A percentile compares a stretch with the other conserved stretches of the same genome.
Evolutionary conservation across 805 yeast genomes (phyloP).

Genomic region (Kuraishia hungarica): DNA sequence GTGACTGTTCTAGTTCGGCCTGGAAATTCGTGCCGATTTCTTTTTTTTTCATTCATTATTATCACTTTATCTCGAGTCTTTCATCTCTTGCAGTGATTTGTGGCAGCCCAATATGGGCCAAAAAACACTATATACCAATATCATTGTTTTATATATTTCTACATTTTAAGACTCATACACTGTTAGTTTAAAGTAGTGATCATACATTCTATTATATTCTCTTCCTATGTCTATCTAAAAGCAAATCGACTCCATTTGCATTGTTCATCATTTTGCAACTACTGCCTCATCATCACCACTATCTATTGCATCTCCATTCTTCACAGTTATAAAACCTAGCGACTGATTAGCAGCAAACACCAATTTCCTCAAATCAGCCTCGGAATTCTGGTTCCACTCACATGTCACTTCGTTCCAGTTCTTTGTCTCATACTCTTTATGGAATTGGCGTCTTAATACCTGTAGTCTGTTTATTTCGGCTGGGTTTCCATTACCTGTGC

Average conservation of each 20-base stretch:
- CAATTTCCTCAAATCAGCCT: constrained; percentile 35
- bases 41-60: background rate
- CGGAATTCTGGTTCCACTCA: constrained; percentile 46
- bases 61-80: background rate
- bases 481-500: constrained; percentile 59
- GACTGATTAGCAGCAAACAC: constrained; percentile 51
- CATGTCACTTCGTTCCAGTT: constrained; percentile 34
- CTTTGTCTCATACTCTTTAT: constrained; percentile 31
- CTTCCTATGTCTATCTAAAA: no score
- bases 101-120: no score
- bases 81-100: background rate
- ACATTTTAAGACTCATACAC: no score
- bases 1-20: background rate
- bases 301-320: constrained; percentile 3
- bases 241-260: no score
- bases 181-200: no score
- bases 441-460: constrained; percentile 30
- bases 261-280: no score
- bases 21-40: background rate
- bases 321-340: constrained; percentile 40
- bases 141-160: background rate
- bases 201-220: no score
- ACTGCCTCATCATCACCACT: background rate
- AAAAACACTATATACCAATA: background rate
- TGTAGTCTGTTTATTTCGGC: constrained; percentile 38